Base-by-base conservation (phyloP, 139 green algal genomes). In the Chlorella sp. region DNA sequence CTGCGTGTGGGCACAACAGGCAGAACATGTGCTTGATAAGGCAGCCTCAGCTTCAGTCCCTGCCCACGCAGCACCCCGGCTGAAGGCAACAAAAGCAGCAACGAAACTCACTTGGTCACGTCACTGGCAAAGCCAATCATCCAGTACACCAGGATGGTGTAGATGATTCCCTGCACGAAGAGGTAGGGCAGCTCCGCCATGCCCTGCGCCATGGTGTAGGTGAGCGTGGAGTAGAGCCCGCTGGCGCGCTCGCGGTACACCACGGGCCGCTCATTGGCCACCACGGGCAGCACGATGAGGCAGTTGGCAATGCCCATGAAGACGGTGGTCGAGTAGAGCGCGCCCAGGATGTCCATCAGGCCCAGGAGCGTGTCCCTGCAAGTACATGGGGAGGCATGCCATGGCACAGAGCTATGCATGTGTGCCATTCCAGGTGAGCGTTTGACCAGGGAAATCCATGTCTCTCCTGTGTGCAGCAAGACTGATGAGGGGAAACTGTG, bases 151-250 rank as follows among this genome's bases (percentile, higher is more conserved):
- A 85, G 76, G 27, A 77, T 23, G 5, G 69, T 60, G 76, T 78
- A 87, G 35, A 83, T 26, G 2, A 85, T n/a, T 10, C 71, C 67
- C 59, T 87, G 82, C 42, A 87, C 66, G n/a, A 81, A 27, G 33
- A 87, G 29, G 66, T 77, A 87, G 0, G 82, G 82, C 27, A 81
- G 6, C 79, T 87, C 82, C 0, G 80, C 33, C 1, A 75, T n/a
- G 23, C 70, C 74, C 79, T 83, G 77, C 20, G 80, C 77, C 20
- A 65, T 17, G 2, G 76, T 67, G 65, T 80, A 85, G 4, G 75
- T 36, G 6, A 49, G 32, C 1, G 50, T 50, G 24, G 27, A 17
- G 70, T 85, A 82, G 71, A 82, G 70, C n/a, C 71, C 71, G 17
- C 17, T 49, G 34, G 66, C 66, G 5, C 26, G 22, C 59, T 64